Percentiles rank a stretch among this genome's conserved stretches.
Evolutionary conservation across 495 filamentous ascomycete species (phyloP).

Genomic region (Penicillium manginii): DNA sequence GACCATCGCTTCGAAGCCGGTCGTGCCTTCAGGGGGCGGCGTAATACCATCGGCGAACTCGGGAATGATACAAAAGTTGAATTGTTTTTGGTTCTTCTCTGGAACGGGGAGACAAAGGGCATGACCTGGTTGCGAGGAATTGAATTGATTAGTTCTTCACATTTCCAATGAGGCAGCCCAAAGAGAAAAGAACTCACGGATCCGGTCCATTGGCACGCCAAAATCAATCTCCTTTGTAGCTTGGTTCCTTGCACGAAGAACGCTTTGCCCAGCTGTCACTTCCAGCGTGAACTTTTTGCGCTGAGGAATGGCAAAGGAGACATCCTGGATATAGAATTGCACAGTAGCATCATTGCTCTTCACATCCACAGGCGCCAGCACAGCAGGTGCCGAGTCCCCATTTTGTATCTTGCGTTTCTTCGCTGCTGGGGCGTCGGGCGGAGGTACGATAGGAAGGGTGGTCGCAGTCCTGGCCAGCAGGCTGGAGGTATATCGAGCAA

Average conservation of each 20-base stretch:
- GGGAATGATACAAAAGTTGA: conserved; percentile 88
- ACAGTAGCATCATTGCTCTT: conserved; percentile 39
- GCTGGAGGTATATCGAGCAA: conserved; percentile 51
- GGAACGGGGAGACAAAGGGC: conserved; percentile 83
- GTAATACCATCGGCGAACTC: conserved; percentile 59
- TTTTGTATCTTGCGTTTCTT: conserved; percentile 63
- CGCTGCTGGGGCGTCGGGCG: conserved; percentile 41
- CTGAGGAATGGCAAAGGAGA: conserved; percentile 79
- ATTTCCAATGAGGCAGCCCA: background rate
- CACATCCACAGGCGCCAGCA: conserved; percentile 47
- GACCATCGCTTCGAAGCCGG: conserved; percentile 69
- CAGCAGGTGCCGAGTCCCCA: conserved; percentile 41
- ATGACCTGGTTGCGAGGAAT: conserved; percentile 57
- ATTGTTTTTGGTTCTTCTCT: conserved; percentile 84
- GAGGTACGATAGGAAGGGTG: conserved; percentile 29
- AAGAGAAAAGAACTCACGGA: conserved; percentile 60
- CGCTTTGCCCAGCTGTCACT: conserved; percentile 58
- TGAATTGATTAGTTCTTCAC: background rate
- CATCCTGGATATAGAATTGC: conserved; percentile 65
- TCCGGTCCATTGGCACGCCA: conserved; percentile 68
- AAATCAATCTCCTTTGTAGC: conserved; percentile 68
- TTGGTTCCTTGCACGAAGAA: conserved; percentile 69
- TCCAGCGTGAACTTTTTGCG: conserved; percentile 90
- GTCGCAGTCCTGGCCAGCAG: conserved; percentile 45
- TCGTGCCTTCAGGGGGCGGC: conserved; percentile 36